Base-by-base conservation (phyloP, 1,284 basidiomycete species). In the Rhodotorula sp. region DNA sequence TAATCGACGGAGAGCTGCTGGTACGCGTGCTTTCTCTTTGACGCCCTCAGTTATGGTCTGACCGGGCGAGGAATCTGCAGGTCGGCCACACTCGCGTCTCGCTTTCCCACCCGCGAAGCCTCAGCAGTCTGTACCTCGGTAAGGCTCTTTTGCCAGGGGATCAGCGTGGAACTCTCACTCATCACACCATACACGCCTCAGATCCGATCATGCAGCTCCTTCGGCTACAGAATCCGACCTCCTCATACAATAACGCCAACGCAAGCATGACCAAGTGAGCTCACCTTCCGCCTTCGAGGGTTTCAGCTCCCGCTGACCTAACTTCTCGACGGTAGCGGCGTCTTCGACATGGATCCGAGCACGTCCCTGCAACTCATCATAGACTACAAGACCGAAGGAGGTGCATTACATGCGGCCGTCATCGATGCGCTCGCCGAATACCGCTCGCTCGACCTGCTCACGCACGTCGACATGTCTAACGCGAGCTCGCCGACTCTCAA, bases 391-490 rank as follows among this genome's bases (percentile, higher is more conserved):
- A 70, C 71, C 15, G 39, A 58, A 49, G 65, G 60, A 6, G 8
- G 51, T 10, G n/a, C 39, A 14, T 57, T 68, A 0, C 68, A 68
- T 47, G 12, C 49, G 29, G 58, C 49, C 29, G 60, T 73, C 65
- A n/a, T 73, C 61, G 20, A 51, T n/a, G 64, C 70, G 3, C 69
- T 76, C 60, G 47, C 54, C 26, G 71, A 67, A 12, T 73, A 73
- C 61, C 73, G 73, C 49, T 31, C 54, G 4, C 64, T 52, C 39
- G 62, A 70, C 47, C 70, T 67, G 46, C 67, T 76, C 20, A 71
- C 69, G 2, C 65, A 58, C 31, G 73, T 66, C 63, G 57, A 68
- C 58, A 56, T 26, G n/a, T 16, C 54, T 0, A 29, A 56, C n/a
- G 39, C 62, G 3, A 14, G 29, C 31, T 77, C 47, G 29, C 51